Evolutionary conservation across 2,329 filamentous ascomycete species (phyloP), one percentile per base, ranked within the genome.

Genomic region (Graphiopsis chlorocephala): DNA sequence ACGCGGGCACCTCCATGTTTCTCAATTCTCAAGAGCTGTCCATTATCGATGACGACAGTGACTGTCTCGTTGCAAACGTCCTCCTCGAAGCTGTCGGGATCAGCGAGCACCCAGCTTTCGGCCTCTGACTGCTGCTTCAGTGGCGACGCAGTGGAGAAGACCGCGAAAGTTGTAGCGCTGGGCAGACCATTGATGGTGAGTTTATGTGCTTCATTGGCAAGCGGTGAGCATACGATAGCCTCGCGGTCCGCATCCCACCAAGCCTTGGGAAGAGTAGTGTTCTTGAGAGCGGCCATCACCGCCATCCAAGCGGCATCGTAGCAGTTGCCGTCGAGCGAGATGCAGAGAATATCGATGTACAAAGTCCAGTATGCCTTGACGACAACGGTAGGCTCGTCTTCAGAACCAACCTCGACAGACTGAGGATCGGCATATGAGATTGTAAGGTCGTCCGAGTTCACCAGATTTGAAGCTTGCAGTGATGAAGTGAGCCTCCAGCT

Each of bases 261-360:
- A 15, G 93, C 92, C 59, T 81, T 81, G 0, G 95, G 95, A 12
- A 99, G 80, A 65, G 84, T 86, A 4, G 92, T 94, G 76, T 95
- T 87, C 61, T 82, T 83, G 65, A 99, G 80, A 7, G 95, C 94
- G 10, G 93, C 91, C 25, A 97, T 77, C 0, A 96, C 84, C 14
- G 92, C 88, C 0, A 90, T 85, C 93, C 94, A 98, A 0, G 92
- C 92, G 0, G 92, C 91, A 73, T 99, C 94, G 69, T 98, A 93
- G 1, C 92, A 87, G 72, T 95, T 96, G 6, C 94, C 94, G 68
- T 97, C 93, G 58, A 97, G 87, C 0, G 92, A 96, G 70, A 99
- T 89, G 79, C 97, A 95, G 74, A 97, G 86, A n/a, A 97, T 84
- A 74, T 98, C 94, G 69, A 99, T 91, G 78, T 97, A 97, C 23